Evolutionary conservation across 2,329 filamentous ascomycete genomes (phyloP), one percentile per base, ranked within the genome.

Genomic region (Cyclaneusma minus): DNA sequence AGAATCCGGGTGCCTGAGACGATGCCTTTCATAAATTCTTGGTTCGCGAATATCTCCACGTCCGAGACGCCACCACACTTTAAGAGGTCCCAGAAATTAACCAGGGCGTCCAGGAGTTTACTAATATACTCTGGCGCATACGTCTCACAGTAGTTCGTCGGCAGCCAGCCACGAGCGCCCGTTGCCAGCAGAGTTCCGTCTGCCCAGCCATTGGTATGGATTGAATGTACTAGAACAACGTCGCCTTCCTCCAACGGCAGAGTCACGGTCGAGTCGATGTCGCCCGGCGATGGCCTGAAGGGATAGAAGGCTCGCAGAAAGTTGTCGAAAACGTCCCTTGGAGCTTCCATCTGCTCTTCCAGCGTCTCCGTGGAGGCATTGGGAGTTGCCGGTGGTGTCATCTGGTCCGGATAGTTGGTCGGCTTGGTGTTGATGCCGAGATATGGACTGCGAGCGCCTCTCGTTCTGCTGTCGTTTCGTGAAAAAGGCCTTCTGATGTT

Each of bases 191-290:
- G 60, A 1, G 89, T 98, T 27, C 89, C 89, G 50, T 98, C 89
- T 16, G 89, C 89, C 89, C 89, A 98, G 40, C 89, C 89, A 56
- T 95, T 98, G 33, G 83, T 89, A 52, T 98, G 89, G 38, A 95
- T 81, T 4, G 89, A 94, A 51, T 98, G 89, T 13, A 98, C 79
- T 31, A 98, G 56, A 28, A 98, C 77, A 25, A 98, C 70, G 44
- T 98, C 89, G 32, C 89, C 89, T 46, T 89, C 77, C 39, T 81
- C 80, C 30, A 98, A 64, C 13, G 84, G 79, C 7, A 94, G 61
- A 7, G 87, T 95, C 29, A 95, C 79, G 7, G 83, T 89, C 7
- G 79, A 77, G 31, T 85, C 80, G n/a, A 71, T 71, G 33, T 82
- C 68, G 21, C 78, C 67, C 41, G 75, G 73, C 32, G 65, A 72